phyloP scores from a whole-genome alignment of 2,329 filamentous ascomycete species.

The Phoma sp. region DNA sequence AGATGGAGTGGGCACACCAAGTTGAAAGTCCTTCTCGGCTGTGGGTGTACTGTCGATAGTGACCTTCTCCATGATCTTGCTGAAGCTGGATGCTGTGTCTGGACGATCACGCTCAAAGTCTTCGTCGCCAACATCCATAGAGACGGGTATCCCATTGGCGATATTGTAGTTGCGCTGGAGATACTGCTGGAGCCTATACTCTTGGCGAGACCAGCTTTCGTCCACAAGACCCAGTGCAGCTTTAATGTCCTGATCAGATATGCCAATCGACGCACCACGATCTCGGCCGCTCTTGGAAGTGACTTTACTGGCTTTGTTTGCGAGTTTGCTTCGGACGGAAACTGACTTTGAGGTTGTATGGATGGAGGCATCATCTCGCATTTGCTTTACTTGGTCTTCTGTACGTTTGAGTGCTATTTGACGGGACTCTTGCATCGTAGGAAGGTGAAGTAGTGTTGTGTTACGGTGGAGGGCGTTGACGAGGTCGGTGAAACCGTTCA shows the following conservation, averaged over 20 bases:
- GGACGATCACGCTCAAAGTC: constrained; percentile 52
- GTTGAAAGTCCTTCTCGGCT: constrained; percentile 46
- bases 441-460: constrained; percentile 66
- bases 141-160: constrained; percentile 51
- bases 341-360: constrained; percentile 36
- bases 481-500: constrained; percentile 72
- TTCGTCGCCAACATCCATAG: constrained; percentile 55
- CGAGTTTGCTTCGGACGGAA: constrained; percentile 45
- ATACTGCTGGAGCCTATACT: constrained; percentile 55
- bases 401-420: constrained; percentile 66
- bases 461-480: constrained; percentile 74
- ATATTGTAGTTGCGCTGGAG: constrained; percentile 56
- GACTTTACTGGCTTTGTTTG: constrained; percentile 41
- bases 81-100: constrained; percentile 48
- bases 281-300: constrained; percentile 36
- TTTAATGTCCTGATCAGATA: constrained; percentile 58
- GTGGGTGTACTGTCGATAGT: constrained; percentile 55
- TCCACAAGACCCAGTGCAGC: constrained; percentile 56
- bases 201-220: constrained; percentile 59
- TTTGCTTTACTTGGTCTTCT: constrained; percentile 61
- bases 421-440: constrained; percentile 68
- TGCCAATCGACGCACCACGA: constrained; percentile 29
- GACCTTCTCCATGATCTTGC: constrained; percentile 53
- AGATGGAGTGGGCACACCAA: constrained; percentile 26
- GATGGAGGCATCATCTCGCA: constrained; percentile 50